These are phyloP conservation scores for Moricandia moricandioides DNA, from an alignment of 345 rosid genomes.

Conservation along the genomic window DNA sequence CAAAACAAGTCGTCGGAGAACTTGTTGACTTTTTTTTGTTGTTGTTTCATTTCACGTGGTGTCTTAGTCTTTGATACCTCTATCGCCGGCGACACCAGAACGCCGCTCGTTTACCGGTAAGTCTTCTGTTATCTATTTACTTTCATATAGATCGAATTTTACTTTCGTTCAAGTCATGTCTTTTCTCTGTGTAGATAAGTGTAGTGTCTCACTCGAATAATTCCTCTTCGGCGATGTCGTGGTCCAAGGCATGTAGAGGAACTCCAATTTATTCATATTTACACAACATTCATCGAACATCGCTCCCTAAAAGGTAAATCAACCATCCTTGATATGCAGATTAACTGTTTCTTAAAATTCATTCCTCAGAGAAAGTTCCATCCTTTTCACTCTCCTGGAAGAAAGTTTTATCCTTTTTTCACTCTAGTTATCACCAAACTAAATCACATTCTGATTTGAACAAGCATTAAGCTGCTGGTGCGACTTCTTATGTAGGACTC, in stretches of 20 bases:
- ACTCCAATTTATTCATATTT: conserved; percentile 23
- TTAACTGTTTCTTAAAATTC: conserved; percentile 14
- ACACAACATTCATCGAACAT: conserved; percentile 23
- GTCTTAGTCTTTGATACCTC: conserved; percentile 18
- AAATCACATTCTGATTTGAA: background rate
- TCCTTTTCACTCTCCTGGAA: too few relatives aligned
- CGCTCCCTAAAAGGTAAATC: background rate
- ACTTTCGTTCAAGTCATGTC: background rate
- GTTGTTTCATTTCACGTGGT: background rate
- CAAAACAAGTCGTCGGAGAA: conserved; percentile 20
- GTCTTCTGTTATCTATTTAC: background rate
- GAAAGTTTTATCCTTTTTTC: too few relatives aligned
- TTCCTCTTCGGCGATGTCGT: conserved; percentile 29
- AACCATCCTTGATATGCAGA: background rate
- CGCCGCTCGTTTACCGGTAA: conserved; percentile 18
- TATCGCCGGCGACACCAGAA: conserved; percentile 17
- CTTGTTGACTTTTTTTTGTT: conserved; percentile 21
- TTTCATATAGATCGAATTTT: background rate
- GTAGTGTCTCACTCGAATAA: conserved; percentile 9
- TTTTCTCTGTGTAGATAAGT: background rate
- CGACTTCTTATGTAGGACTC: conserved; percentile 29
- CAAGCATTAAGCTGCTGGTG: conserved; percentile 16
- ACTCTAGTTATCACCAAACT: background rate
- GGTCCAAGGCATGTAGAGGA: conserved; percentile 27
- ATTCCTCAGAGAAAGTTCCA: conserved; percentile 10